Evolutionary conservation across 75 land plant genomes (phyloP).

Genomic region (Sequoia sempervirens): DNA sequence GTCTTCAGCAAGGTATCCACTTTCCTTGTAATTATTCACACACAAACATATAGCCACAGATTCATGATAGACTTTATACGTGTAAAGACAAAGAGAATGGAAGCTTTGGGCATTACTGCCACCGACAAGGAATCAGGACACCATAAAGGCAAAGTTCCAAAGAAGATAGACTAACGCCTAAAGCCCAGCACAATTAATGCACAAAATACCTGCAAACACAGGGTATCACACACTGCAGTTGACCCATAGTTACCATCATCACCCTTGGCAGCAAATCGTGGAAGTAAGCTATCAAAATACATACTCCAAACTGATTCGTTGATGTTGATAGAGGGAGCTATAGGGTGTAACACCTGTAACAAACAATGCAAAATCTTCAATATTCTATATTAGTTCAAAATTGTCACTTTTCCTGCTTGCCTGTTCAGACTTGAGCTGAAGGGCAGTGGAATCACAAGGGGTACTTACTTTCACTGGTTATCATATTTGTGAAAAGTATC

Average conservation of each 20-base stretch:
- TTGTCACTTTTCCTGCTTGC: background rate
- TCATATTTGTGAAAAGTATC: background rate
- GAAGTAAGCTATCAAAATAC: constrained; percentile 71
- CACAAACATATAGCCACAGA: background rate
- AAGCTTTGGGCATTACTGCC: background rate
- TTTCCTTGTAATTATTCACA: background rate
- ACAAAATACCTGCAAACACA: constrained; percentile 80
- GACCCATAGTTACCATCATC: constrained; percentile 95
- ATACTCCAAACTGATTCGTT: constrained; percentile 68
- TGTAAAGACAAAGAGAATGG: background rate
- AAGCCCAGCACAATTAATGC: background rate
- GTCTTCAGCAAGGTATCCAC: background rate
- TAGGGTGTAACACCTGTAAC: constrained; percentile 71
- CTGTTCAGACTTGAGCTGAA: background rate
- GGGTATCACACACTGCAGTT: constrained; percentile 83
- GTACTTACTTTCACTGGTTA: background rate
- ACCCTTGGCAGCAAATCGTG: constrained; percentile 64
- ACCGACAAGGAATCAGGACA: background rate
- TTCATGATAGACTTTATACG: background rate
- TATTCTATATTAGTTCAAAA: background rate
- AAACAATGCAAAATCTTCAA: background rate
- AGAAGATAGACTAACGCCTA: background rate
- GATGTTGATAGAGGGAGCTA: constrained; percentile 72
- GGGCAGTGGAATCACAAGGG: background rate
- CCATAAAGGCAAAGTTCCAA: background rate